A percentile compares a stretch with the other conserved stretches of the same genome.
Conservation (phyloP, 345 rosid species). For the Gossypium herbaceum region DNA sequence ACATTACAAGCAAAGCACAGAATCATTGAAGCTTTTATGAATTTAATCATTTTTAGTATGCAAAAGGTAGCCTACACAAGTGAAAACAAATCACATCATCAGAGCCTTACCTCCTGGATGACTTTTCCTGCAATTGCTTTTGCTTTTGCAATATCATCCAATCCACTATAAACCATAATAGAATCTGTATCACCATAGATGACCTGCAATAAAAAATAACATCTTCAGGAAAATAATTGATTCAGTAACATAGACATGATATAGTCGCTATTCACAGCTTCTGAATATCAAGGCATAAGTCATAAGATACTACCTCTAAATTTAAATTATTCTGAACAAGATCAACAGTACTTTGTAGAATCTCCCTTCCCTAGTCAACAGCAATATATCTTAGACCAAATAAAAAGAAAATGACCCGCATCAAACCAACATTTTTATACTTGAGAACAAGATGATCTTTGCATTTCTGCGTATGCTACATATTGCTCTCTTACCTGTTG, state of each 20-base stretch:
- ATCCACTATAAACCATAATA: constrained; percentile 93
- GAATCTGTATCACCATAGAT: constrained; percentile 99
- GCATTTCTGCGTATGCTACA: constrained; percentile 9
- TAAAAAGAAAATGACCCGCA: constrained; percentile 3
- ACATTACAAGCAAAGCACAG: background rate
- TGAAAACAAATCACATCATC: constrained; percentile 4
- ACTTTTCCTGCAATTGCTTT: constrained; percentile 79
- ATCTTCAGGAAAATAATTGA: constrained; percentile 19
- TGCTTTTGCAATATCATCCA: constrained; percentile 77
- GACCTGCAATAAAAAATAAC: constrained; percentile 53
- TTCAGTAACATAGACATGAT: constrained; percentile 19
- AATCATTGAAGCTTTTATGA: background rate
- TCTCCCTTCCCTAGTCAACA: constrained; percentile 85
- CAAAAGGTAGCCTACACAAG: background rate
- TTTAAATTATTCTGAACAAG: constrained; percentile 89
- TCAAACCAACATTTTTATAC: constrained; percentile 2
- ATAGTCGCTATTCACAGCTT: constrained; percentile 12
- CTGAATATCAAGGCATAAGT: constrained; percentile 13
- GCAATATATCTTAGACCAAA: constrained; percentile 15
- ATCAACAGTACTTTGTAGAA: constrained; percentile 91
- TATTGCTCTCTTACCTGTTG: constrained; percentile 53
- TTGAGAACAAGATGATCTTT: background rate
- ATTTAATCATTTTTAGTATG: constrained; percentile 6
- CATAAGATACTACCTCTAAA: constrained; percentile 58
- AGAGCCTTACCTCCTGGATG: constrained; percentile 74